These are phyloP conservation scores for Colletotrichum salicis DNA, from an alignment of 2,329 filamentous ascomycete genomes.

Conservation along the genomic window DNA sequence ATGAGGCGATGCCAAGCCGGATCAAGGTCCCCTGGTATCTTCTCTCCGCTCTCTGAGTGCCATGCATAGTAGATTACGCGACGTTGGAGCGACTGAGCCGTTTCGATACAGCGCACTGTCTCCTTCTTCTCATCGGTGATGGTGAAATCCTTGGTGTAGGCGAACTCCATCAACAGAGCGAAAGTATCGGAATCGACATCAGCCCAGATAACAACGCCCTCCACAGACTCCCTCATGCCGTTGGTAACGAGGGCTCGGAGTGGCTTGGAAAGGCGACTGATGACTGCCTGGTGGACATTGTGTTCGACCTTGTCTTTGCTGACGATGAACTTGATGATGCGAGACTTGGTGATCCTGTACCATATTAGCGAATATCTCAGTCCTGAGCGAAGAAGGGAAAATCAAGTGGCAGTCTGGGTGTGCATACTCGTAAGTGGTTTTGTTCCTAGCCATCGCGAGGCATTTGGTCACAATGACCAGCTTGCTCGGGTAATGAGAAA, in stretches of 20 bases:
- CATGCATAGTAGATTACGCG: background rate
- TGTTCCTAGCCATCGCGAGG: background rate
- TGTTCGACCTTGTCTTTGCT: background rate
- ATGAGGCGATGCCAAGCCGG: too few species aligned
- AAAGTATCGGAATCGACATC: background rate
- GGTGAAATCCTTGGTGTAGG: background rate
- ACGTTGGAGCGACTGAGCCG: background rate
- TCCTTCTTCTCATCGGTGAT: background rate
- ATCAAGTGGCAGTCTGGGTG: too few species aligned
- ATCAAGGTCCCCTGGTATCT: too few species aligned
- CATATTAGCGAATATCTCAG: background rate
- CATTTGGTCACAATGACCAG: background rate
- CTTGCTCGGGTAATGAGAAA: background rate
- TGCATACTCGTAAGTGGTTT: background rate
- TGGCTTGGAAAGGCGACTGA: background rate
- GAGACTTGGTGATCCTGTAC: background rate
- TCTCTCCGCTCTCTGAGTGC: too few species aligned
- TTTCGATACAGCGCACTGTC: background rate
- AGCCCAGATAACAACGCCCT: background rate
- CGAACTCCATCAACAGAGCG: background rate
- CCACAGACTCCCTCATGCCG: background rate
- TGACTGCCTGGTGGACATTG: background rate
- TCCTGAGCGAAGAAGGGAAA: accelerated
- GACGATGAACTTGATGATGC: background rate
- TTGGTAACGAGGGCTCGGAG: background rate